Conservation (phyloP, 176 grass and related monocot species). For the Avena insularis region DNA sequence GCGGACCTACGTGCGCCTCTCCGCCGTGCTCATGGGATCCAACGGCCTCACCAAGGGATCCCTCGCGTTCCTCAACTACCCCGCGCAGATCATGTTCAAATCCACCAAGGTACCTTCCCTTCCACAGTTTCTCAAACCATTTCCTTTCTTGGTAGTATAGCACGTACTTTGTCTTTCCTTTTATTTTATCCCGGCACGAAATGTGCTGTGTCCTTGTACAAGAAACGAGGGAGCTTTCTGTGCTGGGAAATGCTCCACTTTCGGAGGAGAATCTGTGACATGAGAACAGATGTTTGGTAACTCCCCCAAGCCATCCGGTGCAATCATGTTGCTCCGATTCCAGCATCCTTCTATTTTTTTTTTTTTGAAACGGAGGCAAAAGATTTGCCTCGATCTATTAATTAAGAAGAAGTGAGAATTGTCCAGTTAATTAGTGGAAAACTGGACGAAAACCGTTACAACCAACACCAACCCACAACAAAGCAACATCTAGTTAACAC, state of each 20-base stretch:
- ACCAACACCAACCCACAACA: no score
- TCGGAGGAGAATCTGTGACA: background rate
- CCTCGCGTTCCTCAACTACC: conserved; percentile 95
- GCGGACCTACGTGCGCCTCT: conserved; percentile 81
- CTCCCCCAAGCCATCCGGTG: background rate
- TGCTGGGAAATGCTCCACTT: background rate
- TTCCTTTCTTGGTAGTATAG: no score
- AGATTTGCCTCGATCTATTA: no score
- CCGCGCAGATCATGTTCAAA: conserved; percentile 97
- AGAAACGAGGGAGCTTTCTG: background rate
- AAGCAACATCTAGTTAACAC: no score
- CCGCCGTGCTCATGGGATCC: conserved; percentile 86
- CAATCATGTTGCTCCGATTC: background rate
- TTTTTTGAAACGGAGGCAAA: no score
- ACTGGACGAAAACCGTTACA: no score
- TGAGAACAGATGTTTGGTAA: no score
- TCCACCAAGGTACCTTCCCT: conserved; percentile 72
- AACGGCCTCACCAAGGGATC: conserved; percentile 94
- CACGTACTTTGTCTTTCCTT: background rate
- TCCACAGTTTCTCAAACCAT: background rate
- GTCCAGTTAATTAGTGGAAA: no score
- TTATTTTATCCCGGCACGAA: background rate
- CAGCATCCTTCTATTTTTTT: conserved; percentile 14
- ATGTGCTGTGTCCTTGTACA: background rate
- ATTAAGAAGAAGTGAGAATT: no score